These are phyloP conservation scores for Balansia obtecta DNA, from an alignment of 2,329 filamentous ascomycete species.

Conservation along the genomic window DNA sequence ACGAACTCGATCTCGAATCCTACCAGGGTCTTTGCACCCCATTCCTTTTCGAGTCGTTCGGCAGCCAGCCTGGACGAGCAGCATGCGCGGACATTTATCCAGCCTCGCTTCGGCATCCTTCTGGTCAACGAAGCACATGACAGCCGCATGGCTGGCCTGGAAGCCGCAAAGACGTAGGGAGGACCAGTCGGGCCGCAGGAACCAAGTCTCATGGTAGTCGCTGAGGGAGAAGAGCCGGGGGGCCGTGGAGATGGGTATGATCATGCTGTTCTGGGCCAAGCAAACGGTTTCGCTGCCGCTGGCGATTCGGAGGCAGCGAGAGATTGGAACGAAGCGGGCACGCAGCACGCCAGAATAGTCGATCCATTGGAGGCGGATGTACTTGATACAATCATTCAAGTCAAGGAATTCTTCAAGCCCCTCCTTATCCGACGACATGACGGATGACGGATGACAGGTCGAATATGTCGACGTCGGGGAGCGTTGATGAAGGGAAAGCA, in stretches of 20 bases:
- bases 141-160: neutral
- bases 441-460: no score
- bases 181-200: neutral
- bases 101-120: neutral
- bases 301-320: constrained; percentile 1
- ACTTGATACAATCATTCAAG: neutral
- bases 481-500: no score
- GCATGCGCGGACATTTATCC: constrained; percentile 2
- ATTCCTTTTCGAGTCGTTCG: neutral
- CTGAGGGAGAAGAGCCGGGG: neutral
- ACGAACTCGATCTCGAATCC: constrained; percentile 2
- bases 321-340: constrained; percentile 2
- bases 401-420: constrained; percentile 14
- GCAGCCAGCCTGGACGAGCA: neutral
- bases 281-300: neutral
- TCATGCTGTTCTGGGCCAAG: constrained; percentile 4
- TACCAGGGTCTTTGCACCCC: neutral
- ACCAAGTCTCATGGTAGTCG: constrained; percentile 1
- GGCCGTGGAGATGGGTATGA: constrained; percentile 2
- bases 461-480: no score
- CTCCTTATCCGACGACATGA: no score
- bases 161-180: neutral
- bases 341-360: constrained; percentile 4
- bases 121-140: neutral
- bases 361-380: constrained; percentile 4